These are phyloP conservation scores for Mycena floridula DNA, from an alignment of 768 basidiomycete genomes.

Conservation along the genomic window DNA sequence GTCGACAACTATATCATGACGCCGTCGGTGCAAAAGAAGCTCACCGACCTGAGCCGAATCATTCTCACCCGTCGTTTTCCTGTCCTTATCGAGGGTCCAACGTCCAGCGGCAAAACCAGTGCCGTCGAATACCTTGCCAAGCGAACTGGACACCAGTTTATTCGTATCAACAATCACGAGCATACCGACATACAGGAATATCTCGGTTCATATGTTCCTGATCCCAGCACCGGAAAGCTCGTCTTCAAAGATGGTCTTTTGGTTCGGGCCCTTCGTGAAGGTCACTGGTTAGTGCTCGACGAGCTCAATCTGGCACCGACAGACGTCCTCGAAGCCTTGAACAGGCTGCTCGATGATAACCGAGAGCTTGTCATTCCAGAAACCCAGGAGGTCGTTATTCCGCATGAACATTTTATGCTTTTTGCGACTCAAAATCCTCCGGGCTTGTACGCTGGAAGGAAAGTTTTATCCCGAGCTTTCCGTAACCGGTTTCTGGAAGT, in stretches of 20 bases:
- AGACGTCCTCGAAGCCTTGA: constrained; percentile 95
- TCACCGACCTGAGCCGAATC: constrained; percentile 92
- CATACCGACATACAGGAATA: constrained; percentile 99
- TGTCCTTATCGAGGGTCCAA: constrained; percentile 95
- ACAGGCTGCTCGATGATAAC: constrained; percentile 95
- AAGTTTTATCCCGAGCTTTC: constrained; percentile 92
- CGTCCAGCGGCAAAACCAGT: constrained; percentile 96
- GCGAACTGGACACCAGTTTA: constrained; percentile 89
- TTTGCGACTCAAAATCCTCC: constrained; percentile 99
- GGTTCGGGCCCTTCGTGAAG: constrained; percentile 83
- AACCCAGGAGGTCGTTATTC: constrained; percentile 89
- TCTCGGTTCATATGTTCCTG: constrained; percentile 92
- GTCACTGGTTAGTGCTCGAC: constrained; percentile 97
- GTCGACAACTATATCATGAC: constrained; percentile 90
- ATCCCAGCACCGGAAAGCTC: constrained; percentile 87
- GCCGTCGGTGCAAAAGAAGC: constrained; percentile 88
- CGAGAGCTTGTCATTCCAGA: constrained; percentile 94
- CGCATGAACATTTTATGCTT: constrained; percentile 95
- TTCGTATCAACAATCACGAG: constrained; percentile 99
- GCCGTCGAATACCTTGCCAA: constrained; percentile 93
- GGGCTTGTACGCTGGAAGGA: constrained; percentile 91
- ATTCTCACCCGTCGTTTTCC: constrained; percentile 86
- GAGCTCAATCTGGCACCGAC: constrained; percentile 97
- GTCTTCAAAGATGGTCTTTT: constrained; percentile 93
- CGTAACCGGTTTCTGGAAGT: constrained; percentile 97